phyloP scores from a whole-genome alignment of 2,329 filamentous ascomycete genomes.

The Talaromyces sp. region DNA sequence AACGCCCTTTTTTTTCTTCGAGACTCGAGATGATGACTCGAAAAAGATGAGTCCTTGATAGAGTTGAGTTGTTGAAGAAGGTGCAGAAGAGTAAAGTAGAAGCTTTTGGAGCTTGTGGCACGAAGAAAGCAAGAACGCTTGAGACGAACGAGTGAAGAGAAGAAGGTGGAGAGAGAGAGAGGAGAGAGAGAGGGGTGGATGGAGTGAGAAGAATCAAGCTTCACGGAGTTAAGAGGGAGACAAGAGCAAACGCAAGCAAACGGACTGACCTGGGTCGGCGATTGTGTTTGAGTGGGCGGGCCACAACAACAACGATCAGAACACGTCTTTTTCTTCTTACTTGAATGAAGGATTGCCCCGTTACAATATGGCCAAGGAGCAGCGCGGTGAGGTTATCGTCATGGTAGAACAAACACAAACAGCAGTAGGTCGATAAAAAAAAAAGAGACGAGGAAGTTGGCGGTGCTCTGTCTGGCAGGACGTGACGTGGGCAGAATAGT shows the following conservation, averaged over 20 bases:
- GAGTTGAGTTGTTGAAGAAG: not conserved
- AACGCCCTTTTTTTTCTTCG: not conserved
- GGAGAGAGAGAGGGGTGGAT: not conserved
- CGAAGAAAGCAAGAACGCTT: not conserved
- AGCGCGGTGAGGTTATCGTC: constrained; percentile 6
- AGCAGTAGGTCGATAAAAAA: not conserved
- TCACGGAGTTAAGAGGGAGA: constrained; percentile 11
- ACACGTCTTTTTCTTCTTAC: not conserved
- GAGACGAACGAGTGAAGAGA: not conserved
- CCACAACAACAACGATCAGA: not conserved
- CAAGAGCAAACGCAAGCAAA: constrained; percentile 9
- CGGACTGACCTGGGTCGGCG: not conserved
- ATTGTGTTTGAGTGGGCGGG: not conserved
- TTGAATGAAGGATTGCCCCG: not conserved
- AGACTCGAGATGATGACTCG: not conserved
- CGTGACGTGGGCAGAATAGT: constrained; percentile 12
- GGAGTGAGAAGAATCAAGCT: constrained; percentile 1
- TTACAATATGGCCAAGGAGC: not conserved
- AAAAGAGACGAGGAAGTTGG: not conserved
- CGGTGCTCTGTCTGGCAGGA: not conserved
- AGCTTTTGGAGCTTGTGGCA: not conserved
- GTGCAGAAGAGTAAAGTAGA: not conserved
- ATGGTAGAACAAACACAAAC: not conserved
- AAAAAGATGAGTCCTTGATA: not conserved
- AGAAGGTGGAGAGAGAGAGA: not conserved